A percentile compares a stretch with the other conserved stretches of the same genome.
phyloP scores from a whole-genome alignment of 305 asterid species.

The Ajuga reptans region DNA sequence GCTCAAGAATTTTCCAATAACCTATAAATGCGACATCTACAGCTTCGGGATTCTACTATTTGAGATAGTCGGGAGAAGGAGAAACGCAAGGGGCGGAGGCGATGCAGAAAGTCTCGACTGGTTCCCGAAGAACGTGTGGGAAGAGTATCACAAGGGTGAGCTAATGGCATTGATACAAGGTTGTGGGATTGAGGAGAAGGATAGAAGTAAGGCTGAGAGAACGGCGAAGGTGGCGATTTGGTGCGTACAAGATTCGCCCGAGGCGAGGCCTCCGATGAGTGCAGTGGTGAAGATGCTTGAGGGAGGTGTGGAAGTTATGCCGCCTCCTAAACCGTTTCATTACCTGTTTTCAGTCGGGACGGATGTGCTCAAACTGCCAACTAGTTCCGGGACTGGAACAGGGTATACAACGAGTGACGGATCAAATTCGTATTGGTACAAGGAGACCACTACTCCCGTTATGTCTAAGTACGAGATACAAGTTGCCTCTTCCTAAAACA shows the following conservation, averaged over 20 bases:
- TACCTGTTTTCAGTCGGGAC: constrained; percentile 27
- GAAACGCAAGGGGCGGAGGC: constrained; percentile 18
- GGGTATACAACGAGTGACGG: constrained; percentile 24
- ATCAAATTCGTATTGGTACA: constrained; percentile 29
- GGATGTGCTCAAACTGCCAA: constrained; percentile 20
- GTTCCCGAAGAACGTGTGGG: constrained; percentile 42
- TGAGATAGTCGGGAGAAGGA: constrained; percentile 38
- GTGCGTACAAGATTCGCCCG: constrained; percentile 3
- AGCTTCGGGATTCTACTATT: constrained; percentile 35
- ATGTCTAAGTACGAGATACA: constrained; percentile 28
- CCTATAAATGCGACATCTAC: constrained; percentile 38
- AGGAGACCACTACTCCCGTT: constrained; percentile 24
- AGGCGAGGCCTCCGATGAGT: constrained; percentile 37
- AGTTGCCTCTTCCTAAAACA: constrained; percentile 16
- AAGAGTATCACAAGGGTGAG: constrained; percentile 29
- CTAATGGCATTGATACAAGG: background rate
- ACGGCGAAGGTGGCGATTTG: constrained; percentile 18
- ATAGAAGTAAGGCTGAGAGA: constrained; percentile 26
- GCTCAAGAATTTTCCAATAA: constrained; percentile 30
- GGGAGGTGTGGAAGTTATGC: constrained; percentile 33
- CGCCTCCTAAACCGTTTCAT: constrained; percentile 35
- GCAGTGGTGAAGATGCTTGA: constrained; percentile 44
- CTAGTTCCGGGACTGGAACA: constrained; percentile 13
- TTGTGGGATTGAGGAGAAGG: constrained; percentile 30
- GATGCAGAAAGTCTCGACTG: constrained; percentile 25